Base-by-base conservation (phyloP, 176 grass and related monocot genomes). In the Typha latifolia region DNA sequence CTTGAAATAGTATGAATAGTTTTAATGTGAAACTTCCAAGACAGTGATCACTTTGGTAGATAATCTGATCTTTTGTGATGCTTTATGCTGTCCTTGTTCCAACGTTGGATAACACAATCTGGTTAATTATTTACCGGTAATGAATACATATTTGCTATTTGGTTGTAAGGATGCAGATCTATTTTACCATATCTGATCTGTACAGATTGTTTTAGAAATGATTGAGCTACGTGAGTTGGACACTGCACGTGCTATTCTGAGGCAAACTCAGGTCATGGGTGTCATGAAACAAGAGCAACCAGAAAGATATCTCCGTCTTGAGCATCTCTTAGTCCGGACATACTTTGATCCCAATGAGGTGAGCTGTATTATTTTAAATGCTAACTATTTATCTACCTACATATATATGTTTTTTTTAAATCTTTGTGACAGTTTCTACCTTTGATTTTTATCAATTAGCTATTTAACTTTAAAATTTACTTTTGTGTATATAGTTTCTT, bases 281-380 rank as follows among this genome's bases (percentile, higher is more conserved):
- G 69, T 99, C 16, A 99, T 99, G 94, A 93, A 99, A 72, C 94
- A 99, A 86, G 94, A 93, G 76, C 89, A 99, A 73, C 94, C 94
- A 1, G 89, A 99, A 69, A 87, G 89, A 48, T 99, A 99, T 76
- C 78, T 99, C 31, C 82, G 89, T 69, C 89, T 93, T 21, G 94
- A 99, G 77, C 94, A 99, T 72, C 86, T 99, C 70, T 78, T 93
- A 70, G 94, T 92, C 49, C 86, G 81, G 3, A 93, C 94, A 51
- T 99, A 99, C 70, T 99, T 93, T 51, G 94, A 99, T 49, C 79
- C 86, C 7, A 92, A 87, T 69, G 94, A 99, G 89, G 94, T 99
- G 53, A 10, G n/a, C 53, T 19, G 14, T 14, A 22, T 22, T 59
- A 43, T 21, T 59, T 14, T 9, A 22, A 22, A 59, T 14, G 9